These are phyloP conservation scores for Arbutus unedo DNA, from an alignment of 148 eudicot genomes.

Conservation along the genomic window DNA sequence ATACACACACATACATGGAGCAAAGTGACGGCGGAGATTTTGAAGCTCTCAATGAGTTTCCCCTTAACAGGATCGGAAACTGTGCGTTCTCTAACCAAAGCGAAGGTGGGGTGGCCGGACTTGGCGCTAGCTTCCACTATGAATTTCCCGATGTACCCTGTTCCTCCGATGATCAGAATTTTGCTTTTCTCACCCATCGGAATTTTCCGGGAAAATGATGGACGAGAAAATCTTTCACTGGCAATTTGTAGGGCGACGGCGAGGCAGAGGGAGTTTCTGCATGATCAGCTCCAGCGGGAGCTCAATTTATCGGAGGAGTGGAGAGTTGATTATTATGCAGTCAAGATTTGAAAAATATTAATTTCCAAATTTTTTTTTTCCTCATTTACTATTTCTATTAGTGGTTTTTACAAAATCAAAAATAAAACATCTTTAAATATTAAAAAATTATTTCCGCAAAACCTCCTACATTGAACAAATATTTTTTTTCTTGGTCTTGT, in stretches of 20 bases:
- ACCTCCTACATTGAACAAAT: no score
- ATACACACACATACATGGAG: constrained; percentile 34
- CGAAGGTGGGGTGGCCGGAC: constrained; percentile 54
- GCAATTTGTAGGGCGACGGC: not conserved
- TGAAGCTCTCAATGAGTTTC: constrained; percentile 36
- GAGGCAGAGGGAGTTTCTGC: not conserved
- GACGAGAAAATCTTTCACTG: not conserved
- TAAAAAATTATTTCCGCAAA: no score
- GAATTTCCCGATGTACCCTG: constrained; percentile 59
- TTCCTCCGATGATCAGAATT: constrained; percentile 57
- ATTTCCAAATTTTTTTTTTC: no score
- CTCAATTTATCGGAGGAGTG: not conserved
- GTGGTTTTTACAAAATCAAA: no score
- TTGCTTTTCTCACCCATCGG: constrained; percentile 47
- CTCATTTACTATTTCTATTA: no score
- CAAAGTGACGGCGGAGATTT: constrained; percentile 36
- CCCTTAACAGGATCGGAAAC: constrained; percentile 37
- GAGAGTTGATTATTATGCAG: not conserved
- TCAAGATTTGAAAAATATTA: not conserved
- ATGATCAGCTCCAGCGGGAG: not conserved
- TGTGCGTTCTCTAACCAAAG: constrained; percentile 35
- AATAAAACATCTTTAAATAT: no score
- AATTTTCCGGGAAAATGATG: not conserved
- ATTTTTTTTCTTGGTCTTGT: no score
- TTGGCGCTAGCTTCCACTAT: constrained; percentile 52